Evolutionary conservation across 2,329 filamentous ascomycete species (phyloP).

Genomic region (Scedosporium boydii): DNA sequence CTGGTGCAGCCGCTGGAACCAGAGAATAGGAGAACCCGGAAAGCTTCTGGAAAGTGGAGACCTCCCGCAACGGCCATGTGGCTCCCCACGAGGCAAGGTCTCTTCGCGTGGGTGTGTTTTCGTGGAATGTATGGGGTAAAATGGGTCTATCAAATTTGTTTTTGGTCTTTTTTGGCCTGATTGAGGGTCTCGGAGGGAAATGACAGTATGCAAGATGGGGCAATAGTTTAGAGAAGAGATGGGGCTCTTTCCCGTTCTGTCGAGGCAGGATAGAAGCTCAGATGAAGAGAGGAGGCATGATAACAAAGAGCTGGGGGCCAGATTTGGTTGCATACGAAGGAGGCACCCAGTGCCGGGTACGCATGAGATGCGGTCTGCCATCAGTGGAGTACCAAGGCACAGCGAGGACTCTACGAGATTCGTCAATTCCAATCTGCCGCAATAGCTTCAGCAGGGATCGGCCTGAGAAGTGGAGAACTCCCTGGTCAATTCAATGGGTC

Average conservation of each 20-base stretch:
- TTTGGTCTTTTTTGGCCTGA: neutral
- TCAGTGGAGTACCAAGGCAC: no score
- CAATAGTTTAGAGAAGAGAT: neutral
- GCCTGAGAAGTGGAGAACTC: neutral
- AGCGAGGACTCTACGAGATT: neutral
- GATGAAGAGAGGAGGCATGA: neutral
- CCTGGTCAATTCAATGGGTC: no score
- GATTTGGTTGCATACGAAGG: neutral
- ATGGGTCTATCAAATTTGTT: neutral
- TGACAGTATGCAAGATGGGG: neutral
- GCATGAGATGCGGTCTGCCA: no score
- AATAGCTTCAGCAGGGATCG: neutral
- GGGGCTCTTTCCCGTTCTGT: neutral
- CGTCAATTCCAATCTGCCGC: neutral
- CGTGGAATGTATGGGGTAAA: neutral
- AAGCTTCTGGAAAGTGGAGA: neutral
- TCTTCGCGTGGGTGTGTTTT: neutral
- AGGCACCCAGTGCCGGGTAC: no score
- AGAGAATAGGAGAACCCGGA: neutral
- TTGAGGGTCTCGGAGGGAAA: neutral
- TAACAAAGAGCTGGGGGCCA: neutral
- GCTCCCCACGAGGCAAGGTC: neutral
- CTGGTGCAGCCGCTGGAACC: no score
- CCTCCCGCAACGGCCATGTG: neutral
- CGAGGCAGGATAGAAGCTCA: neutral